These are phyloP conservation scores for Capsicum rhomboideum DNA, from an alignment of 257 asterid genomes.

Conservation along the genomic window DNA sequence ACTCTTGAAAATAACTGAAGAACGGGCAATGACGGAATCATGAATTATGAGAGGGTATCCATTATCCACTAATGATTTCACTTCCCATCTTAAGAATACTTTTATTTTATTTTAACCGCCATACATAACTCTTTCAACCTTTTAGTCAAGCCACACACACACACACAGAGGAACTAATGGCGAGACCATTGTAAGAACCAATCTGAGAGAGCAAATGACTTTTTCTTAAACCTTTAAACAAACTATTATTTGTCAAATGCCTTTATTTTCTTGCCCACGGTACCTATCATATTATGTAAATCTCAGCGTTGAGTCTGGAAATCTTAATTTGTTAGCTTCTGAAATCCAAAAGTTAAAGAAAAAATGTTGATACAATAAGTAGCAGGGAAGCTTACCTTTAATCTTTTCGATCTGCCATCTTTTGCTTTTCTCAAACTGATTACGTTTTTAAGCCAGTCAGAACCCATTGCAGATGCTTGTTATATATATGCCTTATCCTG, in stretches of 20 bases:
- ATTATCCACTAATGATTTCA: background rate
- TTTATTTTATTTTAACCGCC: background rate
- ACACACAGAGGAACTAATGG: background rate
- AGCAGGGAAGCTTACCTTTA: constrained; percentile 36
- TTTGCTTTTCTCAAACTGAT: constrained; percentile 49
- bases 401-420: constrained; percentile 33
- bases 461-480: constrained; percentile 45
- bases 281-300: background rate
- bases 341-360: background rate
- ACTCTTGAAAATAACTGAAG: background rate
- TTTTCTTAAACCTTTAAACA: background rate
- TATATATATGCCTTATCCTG: constrained; percentile 16
- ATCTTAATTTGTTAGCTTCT: no score
- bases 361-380: background rate
- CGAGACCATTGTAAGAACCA: background rate
- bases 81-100: background rate
- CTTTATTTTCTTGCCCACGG: background rate
- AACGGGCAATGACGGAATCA: background rate
- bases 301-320: background rate
- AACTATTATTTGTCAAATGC: background rate
- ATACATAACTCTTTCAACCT: background rate
- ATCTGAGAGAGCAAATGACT: background rate
- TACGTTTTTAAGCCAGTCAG: constrained; percentile 70
- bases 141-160: background rate
- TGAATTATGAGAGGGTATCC: background rate